Percentiles rank a stretch among this genome's conserved stretches.
Evolutionary conservation across 2,329 filamentous ascomycete genomes (phyloP).

Genomic region (Fusarium domesticum): DNA sequence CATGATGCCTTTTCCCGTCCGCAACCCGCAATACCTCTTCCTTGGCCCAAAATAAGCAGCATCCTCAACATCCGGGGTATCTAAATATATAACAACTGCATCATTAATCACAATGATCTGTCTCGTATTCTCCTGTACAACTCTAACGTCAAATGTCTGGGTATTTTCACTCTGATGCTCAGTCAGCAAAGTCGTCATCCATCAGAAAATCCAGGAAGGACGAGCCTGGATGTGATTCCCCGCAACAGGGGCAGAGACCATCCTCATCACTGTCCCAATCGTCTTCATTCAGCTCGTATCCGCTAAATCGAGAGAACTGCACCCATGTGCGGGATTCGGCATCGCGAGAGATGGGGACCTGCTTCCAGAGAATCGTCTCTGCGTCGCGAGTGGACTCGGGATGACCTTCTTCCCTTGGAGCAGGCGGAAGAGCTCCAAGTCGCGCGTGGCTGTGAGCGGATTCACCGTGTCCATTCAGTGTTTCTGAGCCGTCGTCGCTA

Average conservation of each 20-base stretch:
- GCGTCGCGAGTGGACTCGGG: slow-evolving; percentile 42
- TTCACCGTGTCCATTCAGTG: slow-evolving; percentile 20
- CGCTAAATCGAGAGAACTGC: slow-evolving; percentile 43
- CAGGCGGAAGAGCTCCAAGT: slow-evolving; percentile 38
- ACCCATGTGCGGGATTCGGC: slow-evolving; percentile 44
- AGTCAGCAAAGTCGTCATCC: slow-evolving; percentile 30
- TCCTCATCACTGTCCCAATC: slow-evolving; percentile 37
- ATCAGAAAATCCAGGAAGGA: slow-evolving; percentile 34
- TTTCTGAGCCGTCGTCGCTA: slow-evolving; percentile 27
- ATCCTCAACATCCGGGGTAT: slow-evolving; percentile 26
- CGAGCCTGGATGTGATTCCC: slow-evolving; percentile 37
- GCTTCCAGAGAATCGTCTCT: slow-evolving; percentile 51
- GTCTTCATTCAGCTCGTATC: slow-evolving; percentile 35
- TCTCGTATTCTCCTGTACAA: slow-evolving; percentile 7
- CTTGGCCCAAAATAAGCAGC: slow-evolving; percentile 18
- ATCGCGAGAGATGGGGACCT: slow-evolving; percentile 43
- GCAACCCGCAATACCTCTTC: slow-evolving; percentile 12
- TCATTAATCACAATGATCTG: slow-evolving; percentile 15
- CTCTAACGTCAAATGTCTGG: slow-evolving; percentile 12
- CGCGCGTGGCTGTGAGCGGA: slow-evolving; percentile 27
- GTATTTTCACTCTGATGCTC: slow-evolving; percentile 19
- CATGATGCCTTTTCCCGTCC: slow-evolving; percentile 5
- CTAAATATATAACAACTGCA: slow-evolving; percentile 25
- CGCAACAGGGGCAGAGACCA: slow-evolving; percentile 40
- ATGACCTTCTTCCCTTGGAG: slow-evolving; percentile 42